These are phyloP conservation scores for Microcyclospora tardicrescens DNA, from an alignment of 2,329 filamentous ascomycete species.

Conservation along the genomic window DNA sequence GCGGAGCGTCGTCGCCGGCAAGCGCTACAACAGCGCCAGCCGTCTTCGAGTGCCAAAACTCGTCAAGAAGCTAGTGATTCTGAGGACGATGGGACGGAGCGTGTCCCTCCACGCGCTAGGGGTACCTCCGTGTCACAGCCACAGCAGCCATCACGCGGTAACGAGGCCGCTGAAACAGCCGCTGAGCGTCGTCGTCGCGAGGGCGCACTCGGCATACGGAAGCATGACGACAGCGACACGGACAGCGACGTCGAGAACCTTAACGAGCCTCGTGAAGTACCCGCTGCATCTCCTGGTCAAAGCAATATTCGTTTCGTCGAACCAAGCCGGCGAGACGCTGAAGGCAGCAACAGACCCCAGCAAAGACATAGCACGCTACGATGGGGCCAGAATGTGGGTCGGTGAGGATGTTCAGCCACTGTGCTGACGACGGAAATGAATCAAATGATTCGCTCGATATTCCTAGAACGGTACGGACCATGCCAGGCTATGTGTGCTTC, in stretches of 20 bases:
- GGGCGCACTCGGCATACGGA: conserved; percentile 53
- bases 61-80: conserved; percentile 18
- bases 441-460: neutral
- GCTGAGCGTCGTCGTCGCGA: conserved; percentile 62
- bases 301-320: conserved; percentile 18
- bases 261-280: conserved; percentile 1
- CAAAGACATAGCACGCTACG: conserved; percentile 16
- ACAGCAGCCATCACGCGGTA: conserved; percentile 9
- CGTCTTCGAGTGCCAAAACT: neutral
- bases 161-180: conserved; percentile 50
- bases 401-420: conserved; percentile 4
- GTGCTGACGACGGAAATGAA: neutral
- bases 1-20: conserved; percentile 33
- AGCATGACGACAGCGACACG: conserved; percentile 33
- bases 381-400: conserved; percentile 20
- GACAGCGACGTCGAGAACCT: conserved; percentile 28
- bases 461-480: no score
- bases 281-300: conserved; percentile 4
- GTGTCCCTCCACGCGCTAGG: conserved; percentile 18
- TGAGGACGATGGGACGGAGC: conserved; percentile 27
- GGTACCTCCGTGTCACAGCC: conserved; percentile 2
- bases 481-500: no score
- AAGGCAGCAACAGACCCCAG: conserved; percentile 2
- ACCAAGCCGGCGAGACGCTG: neutral
- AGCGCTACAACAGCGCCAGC: conserved; percentile 14